phyloP scores from a whole-genome alignment of 345 rosid species.

The Acer campestre region DNA sequence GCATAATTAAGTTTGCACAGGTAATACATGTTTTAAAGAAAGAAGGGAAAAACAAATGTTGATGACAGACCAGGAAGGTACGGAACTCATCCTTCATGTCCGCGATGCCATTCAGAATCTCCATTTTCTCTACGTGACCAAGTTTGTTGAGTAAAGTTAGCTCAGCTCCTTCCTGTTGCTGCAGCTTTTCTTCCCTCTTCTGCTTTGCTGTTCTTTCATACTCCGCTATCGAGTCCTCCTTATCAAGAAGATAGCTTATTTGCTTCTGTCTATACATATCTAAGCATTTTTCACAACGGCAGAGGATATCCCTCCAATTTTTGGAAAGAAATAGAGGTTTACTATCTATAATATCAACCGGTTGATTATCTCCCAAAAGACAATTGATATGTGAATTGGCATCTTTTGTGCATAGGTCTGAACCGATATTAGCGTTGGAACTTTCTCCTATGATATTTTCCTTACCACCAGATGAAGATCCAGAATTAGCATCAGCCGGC shows the following conservation, averaged over 20 bases:
- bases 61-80: conserved; percentile 62
- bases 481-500: conserved; percentile 21
- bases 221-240: conserved; percentile 85
- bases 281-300: conserved; percentile 76
- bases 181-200: conserved; percentile 88
- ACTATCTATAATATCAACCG: conserved; percentile 31
- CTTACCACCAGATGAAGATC: conserved; percentile 29
- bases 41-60: too few species aligned
- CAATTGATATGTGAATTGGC: conserved; percentile 32
- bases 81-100: conserved; percentile 78
- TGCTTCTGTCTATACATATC: conserved; percentile 62
- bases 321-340: conserved; percentile 80
- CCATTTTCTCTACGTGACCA: conserved; percentile 90
- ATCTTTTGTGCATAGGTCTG: conserved; percentile 27
- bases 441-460: conserved; percentile 42
- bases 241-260: conserved; percentile 66
- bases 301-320: conserved; percentile 81
- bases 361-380: conserved; percentile 39
- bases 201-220: conserved; percentile 86
- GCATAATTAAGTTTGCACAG: not conserved
- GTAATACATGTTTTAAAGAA: too few species aligned
- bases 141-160: conserved; percentile 62
- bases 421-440: conserved; percentile 38
- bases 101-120: conserved; percentile 80
- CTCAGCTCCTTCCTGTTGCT: conserved; percentile 78